phyloP scores from a whole-genome alignment of 257 asterid species.

The Penstemon newberryi region DNA sequence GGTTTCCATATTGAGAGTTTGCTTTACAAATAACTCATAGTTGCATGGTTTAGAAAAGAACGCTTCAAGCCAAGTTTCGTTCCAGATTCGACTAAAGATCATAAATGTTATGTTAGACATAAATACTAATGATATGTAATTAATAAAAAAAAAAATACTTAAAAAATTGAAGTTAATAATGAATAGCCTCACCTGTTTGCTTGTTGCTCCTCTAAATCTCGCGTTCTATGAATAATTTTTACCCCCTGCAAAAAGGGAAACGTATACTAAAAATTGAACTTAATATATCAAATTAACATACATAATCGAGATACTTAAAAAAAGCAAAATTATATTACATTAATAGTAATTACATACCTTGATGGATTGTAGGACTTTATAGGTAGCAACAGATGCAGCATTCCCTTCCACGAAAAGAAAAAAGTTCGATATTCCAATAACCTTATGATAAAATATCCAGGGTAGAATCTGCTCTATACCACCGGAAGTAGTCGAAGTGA shows the following conservation, averaged over 20 bases:
- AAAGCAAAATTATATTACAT: background rate
- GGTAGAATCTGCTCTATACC: constrained; percentile 50
- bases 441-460: constrained; percentile 49
- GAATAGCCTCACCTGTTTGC: constrained; percentile 25
- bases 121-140: background rate
- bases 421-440: constrained; percentile 38
- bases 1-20: constrained; percentile 39
- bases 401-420: constrained; percentile 50
- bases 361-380: constrained; percentile 52
- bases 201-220: constrained; percentile 32
- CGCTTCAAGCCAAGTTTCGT: constrained; percentile 32
- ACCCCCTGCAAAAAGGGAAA: constrained; percentile 29
- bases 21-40: constrained; percentile 39
- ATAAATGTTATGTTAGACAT: constrained; percentile 5
- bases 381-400: constrained; percentile 42
- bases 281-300: background rate
- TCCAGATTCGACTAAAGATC: constrained; percentile 34
- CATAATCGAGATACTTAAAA: background rate
- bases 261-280: too few relatives aligned
- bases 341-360: constrained; percentile 41
- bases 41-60: constrained; percentile 43
- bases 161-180: background rate
- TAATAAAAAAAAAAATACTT: too few relatives aligned
- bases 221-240: constrained; percentile 27
- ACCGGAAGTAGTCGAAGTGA: constrained; percentile 46